A percentile compares a stretch with the other conserved stretches of the same genome.
phyloP scores from a whole-genome alignment of 805 yeast genomes.

The Ogataea saltuana region DNA sequence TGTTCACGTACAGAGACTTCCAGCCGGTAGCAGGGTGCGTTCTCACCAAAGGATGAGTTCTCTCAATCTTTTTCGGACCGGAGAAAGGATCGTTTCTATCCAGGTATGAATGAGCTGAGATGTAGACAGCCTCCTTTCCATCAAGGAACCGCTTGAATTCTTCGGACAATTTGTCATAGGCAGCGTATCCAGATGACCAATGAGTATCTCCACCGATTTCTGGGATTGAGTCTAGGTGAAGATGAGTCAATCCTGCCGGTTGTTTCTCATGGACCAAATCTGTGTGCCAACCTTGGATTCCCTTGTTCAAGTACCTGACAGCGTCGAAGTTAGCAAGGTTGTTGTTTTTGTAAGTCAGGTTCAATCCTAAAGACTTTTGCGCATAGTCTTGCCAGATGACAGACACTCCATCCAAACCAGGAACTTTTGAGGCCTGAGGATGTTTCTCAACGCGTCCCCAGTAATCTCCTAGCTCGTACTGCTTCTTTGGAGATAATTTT shows the following conservation, averaged over 20 bases:
- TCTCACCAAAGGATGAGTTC: constrained; percentile 62
- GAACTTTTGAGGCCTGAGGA: constrained; percentile 37
- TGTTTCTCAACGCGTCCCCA: constrained; percentile 47
- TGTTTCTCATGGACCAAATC: constrained; percentile 57
- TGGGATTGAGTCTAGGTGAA: constrained; percentile 53
- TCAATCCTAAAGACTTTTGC: constrained; percentile 27
- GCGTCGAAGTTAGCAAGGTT: constrained; percentile 25
- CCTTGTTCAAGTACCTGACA: constrained; percentile 12
- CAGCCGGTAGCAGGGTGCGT: constrained; percentile 68
- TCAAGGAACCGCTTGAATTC: constrained; percentile 52
- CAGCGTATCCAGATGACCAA: constrained; percentile 61
- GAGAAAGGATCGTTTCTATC: constrained; percentile 45
- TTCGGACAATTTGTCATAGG: constrained; percentile 56
- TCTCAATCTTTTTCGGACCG: constrained; percentile 49
- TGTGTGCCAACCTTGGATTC: constrained; percentile 47
- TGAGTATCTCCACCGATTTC: constrained; percentile 55
- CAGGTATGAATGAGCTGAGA: constrained; percentile 42
- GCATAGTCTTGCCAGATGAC: constrained; percentile 44
- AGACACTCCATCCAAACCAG: constrained; percentile 40
- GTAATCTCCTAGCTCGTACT: constrained; percentile 45
- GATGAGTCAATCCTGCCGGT: constrained; percentile 57
- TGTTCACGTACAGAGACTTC: constrained; percentile 57
- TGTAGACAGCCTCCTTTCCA: constrained; percentile 49
- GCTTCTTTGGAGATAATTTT: constrained; percentile 45
- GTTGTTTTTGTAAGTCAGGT: constrained; percentile 25